A percentile compares a stretch with the other conserved stretches of the same genome.
phyloP scores from a whole-genome alignment of 176 grass and related monocot genomes.

The Hordeum marinum region DNA sequence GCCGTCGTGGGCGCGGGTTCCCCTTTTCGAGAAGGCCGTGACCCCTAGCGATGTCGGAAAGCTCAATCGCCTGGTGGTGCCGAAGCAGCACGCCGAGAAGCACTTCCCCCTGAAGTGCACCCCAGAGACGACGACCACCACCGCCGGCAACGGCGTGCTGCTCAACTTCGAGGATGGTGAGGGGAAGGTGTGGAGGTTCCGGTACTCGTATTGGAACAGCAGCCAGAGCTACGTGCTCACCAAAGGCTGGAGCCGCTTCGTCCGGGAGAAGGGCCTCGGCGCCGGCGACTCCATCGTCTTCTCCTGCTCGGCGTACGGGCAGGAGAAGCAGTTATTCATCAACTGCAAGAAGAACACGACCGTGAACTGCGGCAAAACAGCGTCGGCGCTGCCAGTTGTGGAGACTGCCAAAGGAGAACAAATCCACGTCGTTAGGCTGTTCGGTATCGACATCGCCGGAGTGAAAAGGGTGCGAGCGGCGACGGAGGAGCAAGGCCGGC shows the following conservation, averaged over 20 bases:
- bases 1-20: constrained; percentile 42
- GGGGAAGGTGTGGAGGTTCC: constrained; percentile 75
- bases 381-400: background rate
- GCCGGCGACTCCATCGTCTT: constrained; percentile 74
- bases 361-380: background rate
- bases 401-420: constrained; percentile 9
- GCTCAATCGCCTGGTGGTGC: constrained; percentile 88
- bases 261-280: constrained; percentile 74
- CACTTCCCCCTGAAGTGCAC: constrained; percentile 48
- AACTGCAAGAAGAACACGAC: constrained; percentile 50
- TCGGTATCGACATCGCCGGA: constrained; percentile 66
- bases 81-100: constrained; percentile 96
- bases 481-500: background rate
- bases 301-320: constrained; percentile 38
- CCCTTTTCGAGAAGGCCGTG: constrained; percentile 78
- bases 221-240: constrained; percentile 99
- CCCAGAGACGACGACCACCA: background rate
- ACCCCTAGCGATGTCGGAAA: constrained; percentile 95
- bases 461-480: constrained; percentile 15
- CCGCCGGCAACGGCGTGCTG: constrained; percentile 52
- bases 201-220: constrained; percentile 94
- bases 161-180: constrained; percentile 83
- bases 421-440: constrained; percentile 40
- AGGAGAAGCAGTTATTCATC: constrained; percentile 66
- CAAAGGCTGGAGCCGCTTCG: constrained; percentile 93